Evolutionary conservation across 768 basidiomycete species (phyloP).

Genomic region (Boletus bicolor): DNA sequence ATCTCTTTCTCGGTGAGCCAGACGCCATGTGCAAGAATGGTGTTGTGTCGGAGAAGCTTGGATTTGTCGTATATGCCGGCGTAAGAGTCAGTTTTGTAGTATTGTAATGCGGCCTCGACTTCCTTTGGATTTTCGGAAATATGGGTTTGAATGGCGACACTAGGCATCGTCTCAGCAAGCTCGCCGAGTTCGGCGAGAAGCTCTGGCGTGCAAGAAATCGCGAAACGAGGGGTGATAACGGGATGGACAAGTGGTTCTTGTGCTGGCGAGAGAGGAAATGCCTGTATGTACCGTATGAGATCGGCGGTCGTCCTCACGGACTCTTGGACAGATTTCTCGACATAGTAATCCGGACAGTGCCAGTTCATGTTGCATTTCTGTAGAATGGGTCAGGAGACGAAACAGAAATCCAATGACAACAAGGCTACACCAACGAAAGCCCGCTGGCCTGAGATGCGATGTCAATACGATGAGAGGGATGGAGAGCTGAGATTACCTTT

Average conservation of each 20-base stretch:
- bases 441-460: slow-evolving; percentile 57
- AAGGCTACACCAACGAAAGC: slow-evolving; percentile 78
- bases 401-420: neutral
- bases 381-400: slow-evolving; percentile 2
- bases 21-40: slow-evolving; percentile 86
- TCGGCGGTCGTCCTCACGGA: slow-evolving; percentile 62
- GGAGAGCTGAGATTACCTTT: slow-evolving; percentile 41
- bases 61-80: slow-evolving; percentile 79
- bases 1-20: slow-evolving; percentile 75
- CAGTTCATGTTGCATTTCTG: slow-evolving; percentile 42
- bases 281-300: slow-evolving; percentile 68
- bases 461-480: slow-evolving; percentile 5
- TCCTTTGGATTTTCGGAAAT: slow-evolving; percentile 83
- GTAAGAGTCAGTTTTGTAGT: slow-evolving; percentile 73
- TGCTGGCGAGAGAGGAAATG: slow-evolving; percentile 39
- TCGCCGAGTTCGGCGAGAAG: slow-evolving; percentile 60
- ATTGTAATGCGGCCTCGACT: slow-evolving; percentile 55
- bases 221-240: slow-evolving; percentile 94
- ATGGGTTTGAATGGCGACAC: slow-evolving; percentile 86
- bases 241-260: slow-evolving; percentile 74
- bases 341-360: slow-evolving; percentile 71
- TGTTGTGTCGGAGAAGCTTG: slow-evolving; percentile 72
- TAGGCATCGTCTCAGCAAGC: slow-evolving; percentile 55
- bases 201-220: slow-evolving; percentile 78
- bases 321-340: slow-evolving; percentile 54